phyloP scores from a whole-genome alignment of 345 rosid genomes.

The Heritiera fomes region DNA sequence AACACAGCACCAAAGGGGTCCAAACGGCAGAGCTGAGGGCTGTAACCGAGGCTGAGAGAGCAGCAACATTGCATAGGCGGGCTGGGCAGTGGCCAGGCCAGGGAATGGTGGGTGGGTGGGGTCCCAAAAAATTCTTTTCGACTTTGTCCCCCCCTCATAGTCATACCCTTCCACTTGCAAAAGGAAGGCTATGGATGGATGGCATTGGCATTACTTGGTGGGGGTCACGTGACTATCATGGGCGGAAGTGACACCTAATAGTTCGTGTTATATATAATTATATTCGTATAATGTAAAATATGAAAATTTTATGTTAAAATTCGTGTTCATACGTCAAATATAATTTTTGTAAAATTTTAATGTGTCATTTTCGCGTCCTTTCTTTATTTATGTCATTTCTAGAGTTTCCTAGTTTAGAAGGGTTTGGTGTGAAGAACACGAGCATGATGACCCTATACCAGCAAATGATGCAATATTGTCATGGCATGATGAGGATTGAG shows the following conservation, averaged over 20 bases:
- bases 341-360: too few species aligned
- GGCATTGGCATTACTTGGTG: neutral
- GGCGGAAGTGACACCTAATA: neutral
- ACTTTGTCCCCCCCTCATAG: conserved; percentile 31
- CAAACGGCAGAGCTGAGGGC: neutral
- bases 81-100: neutral
- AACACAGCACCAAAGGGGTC: neutral
- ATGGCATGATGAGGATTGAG: neutral
- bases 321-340: too few species aligned
- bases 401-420: neutral
- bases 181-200: neutral
- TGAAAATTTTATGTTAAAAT: too few species aligned
- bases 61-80: neutral
- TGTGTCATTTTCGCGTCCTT: too few species aligned
- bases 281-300: too few species aligned
- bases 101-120: conserved; percentile 17
- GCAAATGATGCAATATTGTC: neutral
- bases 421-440: conserved; percentile 27
- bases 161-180: conserved; percentile 13
- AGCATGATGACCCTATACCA: conserved; percentile 24
- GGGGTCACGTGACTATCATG: conserved; percentile 28
- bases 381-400: too few species aligned
- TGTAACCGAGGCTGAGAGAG: neutral
- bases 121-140: neutral
- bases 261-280: too few species aligned